Conservation (phyloP, 768 basidiomycete genomes). For the Suillus ampliporus region DNA sequence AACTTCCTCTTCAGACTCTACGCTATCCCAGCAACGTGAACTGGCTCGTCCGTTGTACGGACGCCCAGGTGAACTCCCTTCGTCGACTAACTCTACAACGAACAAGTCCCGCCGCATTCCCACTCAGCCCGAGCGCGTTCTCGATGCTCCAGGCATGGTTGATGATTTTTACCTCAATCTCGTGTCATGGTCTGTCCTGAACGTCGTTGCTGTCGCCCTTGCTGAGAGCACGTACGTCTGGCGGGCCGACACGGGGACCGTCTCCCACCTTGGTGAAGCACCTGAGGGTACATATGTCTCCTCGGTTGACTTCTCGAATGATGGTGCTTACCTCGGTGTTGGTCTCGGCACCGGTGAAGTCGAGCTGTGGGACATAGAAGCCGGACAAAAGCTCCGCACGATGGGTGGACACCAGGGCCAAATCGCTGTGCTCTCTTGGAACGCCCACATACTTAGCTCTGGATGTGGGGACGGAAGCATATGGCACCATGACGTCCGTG, state of each 20-base stretch:
- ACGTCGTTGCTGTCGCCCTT: conserved; percentile 89
- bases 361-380: conserved; percentile 93
- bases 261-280: conserved; percentile 77
- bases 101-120: conserved; percentile 84
- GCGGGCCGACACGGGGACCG: conserved; percentile 89
- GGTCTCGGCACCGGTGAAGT: conserved; percentile 84
- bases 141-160: conserved; percentile 91
- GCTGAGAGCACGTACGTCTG: conserved; percentile 90
- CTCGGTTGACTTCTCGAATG: conserved; percentile 78
- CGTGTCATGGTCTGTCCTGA: conserved; percentile 85
- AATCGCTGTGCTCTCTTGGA: conserved; percentile 87
- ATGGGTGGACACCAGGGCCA: conserved; percentile 90
- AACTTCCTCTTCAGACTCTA: conserved; percentile 73
- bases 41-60: conserved; percentile 78
- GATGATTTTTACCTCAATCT: conserved; percentile 99
- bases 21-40: conserved; percentile 78
- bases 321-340: conserved; percentile 81
- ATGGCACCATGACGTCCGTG: conserved; percentile 94
- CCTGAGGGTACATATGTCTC: conserved; percentile 79
- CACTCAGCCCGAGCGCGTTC: conserved; percentile 87
- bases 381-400: conserved; percentile 80
- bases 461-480: conserved; percentile 96
- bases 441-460: conserved; percentile 81
- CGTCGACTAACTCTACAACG: conserved; percentile 66
- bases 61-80: conserved; percentile 64